Conservation (phyloP, 139 green algal species). For the Chlamydomonas incerta region DNA sequence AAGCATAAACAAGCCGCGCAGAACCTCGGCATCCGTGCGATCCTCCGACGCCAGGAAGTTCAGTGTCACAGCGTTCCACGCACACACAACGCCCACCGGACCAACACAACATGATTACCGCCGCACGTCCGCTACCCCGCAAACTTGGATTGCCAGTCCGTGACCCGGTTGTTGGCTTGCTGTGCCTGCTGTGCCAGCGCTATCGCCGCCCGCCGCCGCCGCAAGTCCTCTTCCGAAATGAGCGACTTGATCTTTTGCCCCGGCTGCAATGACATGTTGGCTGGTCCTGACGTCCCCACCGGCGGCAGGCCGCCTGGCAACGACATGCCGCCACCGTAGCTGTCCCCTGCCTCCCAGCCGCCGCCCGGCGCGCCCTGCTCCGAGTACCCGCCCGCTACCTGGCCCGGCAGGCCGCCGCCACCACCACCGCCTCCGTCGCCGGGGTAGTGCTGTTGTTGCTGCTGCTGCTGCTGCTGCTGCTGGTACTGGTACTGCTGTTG, state of each 20-base stretch:
- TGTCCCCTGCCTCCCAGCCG: neutral
- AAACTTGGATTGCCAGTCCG: constrained; percentile 38
- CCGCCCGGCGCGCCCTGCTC: neutral
- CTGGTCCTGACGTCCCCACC: neutral
- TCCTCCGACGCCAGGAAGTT: no score
- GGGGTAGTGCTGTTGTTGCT: neutral
- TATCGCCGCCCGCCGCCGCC: neutral
- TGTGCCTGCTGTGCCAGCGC: constrained; percentile 7
- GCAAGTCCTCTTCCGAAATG: constrained; percentile 14
- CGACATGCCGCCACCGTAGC: neutral
- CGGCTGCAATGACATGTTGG: neutral
- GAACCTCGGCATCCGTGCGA: no score
- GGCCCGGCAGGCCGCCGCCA: no score
- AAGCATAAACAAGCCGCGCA: no score
- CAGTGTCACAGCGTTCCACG: no score
- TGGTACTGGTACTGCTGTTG: no score
- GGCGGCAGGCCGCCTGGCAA: neutral
- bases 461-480: neutral
- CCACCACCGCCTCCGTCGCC: no score
- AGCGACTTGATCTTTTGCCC: neutral
- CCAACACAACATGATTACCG: no score
- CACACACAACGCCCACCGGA: no score
- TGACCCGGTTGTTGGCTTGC: neutral
- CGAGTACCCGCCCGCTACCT: neutral
- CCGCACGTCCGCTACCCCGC: constrained; percentile 2